Evolutionary conservation across 106 monocot species (phyloP), one percentile per base, ranked within the genome.

Genomic region (Dendrobium huoshanense): DNA sequence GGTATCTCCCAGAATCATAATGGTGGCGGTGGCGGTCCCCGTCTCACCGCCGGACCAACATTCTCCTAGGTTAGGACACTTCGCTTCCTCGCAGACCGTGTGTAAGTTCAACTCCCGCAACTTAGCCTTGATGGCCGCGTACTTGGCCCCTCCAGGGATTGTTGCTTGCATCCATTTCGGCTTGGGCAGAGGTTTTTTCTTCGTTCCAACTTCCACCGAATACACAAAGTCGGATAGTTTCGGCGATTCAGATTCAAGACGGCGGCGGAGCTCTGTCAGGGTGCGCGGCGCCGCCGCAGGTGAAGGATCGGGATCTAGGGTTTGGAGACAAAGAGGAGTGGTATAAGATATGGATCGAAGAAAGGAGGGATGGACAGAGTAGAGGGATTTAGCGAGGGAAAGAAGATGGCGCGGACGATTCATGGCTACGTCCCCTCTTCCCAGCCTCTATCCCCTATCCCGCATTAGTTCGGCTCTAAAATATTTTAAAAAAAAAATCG

Each of bases 11-110:
- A 96, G 92, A 68, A 96, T 96, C 96, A 96, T 96, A 47, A 96
- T 94, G 24, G 96, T 96, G 58, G 96, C 96, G 2, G 96, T 96
- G 47, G 96, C 96, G 1, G 96, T 96, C 47, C 94, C 96, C 1
- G 94, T 96, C 87, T 96, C 96, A 0, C 96, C 96, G 0, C 96
- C 96, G 10, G 96, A 96, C 96, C 96, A 96, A 83, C 96, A 96
- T 85, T 96, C 96, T 1, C 91, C 96, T 1, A 96, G 80, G 64
- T 96, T 96, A 6, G 96, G 96, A 78, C 96, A 96, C 81, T 85
- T 78, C 27, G 96, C 96, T 88, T 96, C 96, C 92, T 96, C 96
- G 84, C 96, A 96, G 1, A 96, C 96, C 0, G 96, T 96, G 75
- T 96, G 96, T 17, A 96, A 90, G 68, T 92, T 96, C 20, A 91